Percentiles rank a stretch among this genome's conserved stretches.
Evolutionary conservation across 352 stramenopile species (phyloP).

Genomic region (Pythium rhizo-oryzae): DNA sequence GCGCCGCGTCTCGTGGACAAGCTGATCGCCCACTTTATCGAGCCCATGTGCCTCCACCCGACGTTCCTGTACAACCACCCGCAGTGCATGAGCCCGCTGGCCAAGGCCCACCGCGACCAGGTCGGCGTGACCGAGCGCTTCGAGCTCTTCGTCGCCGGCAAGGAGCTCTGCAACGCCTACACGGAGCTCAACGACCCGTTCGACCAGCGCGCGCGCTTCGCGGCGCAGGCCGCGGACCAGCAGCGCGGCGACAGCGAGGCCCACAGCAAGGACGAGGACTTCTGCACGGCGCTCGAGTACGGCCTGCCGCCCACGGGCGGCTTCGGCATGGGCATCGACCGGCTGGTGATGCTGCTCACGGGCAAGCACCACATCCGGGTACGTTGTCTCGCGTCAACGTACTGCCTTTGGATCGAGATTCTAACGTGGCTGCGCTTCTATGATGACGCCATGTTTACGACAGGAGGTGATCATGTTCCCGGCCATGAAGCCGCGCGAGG

Average conservation of each 20-base stretch:
- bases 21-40: constrained; percentile 97
- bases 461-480: constrained; percentile 99
- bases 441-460: constrained; percentile 9
- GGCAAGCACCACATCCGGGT: constrained; percentile 97
- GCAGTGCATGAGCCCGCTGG: constrained; percentile 96
- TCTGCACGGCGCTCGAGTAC: constrained; percentile 98
- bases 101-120: constrained; percentile 94
- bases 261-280: constrained; percentile 95
- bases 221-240: constrained; percentile 91
- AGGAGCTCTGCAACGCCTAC: constrained; percentile 98
- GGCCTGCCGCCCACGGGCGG: constrained; percentile 96
- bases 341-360: constrained; percentile 98
- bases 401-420: neutral
- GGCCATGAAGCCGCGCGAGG: constrained; percentile 94
- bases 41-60: constrained; percentile 92
- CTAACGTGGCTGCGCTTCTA: constrained; percentile 8
- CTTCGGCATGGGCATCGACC: constrained; percentile 98
- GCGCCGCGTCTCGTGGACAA: constrained; percentile 97
- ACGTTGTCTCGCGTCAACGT: constrained; percentile 25
- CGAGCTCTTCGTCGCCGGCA: constrained; percentile 97
- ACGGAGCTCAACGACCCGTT: constrained; percentile 99
- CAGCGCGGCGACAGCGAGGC: constrained; percentile 87
- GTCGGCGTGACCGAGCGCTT: constrained; percentile 96
- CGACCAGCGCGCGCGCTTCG: constrained; percentile 96
- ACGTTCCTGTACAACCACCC: constrained; percentile 99